Percentiles rank a stretch among this genome's conserved stretches.
Evolutionary conservation across 768 basidiomycete genomes (phyloP).

Genomic region (Mycena belliarum): DNA sequence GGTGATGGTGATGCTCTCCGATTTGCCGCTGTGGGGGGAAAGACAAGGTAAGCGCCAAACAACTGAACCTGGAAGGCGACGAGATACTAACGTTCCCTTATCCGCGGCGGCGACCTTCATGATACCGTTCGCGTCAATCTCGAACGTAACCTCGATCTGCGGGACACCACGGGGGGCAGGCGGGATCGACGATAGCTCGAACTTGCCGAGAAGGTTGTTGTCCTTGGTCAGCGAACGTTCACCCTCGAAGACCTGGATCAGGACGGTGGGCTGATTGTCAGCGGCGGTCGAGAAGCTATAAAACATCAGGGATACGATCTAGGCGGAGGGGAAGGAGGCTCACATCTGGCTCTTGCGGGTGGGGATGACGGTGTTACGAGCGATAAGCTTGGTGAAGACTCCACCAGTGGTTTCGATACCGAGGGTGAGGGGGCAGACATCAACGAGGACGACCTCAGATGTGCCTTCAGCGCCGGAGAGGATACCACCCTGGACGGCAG

Average conservation of each 20-base stretch:
- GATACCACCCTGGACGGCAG: constrained; percentile 97
- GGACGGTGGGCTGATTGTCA: constrained; percentile 91
- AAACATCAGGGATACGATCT: constrained; percentile 16
- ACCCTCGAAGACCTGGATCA: constrained; percentile 98
- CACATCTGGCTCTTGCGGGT: constrained; percentile 95
- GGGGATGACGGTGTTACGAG: constrained; percentile 97
- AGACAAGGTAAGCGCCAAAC: constrained; percentile 5
- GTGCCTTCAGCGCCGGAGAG: constrained; percentile 93
- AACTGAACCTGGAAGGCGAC: too few species aligned
- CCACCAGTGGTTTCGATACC: constrained; percentile 99
- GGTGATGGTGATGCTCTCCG: constrained; percentile 88
- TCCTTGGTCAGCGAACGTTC: constrained; percentile 97
- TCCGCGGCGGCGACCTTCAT: constrained; percentile 92
- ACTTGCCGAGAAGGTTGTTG: constrained; percentile 97
- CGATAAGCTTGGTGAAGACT: constrained; percentile 96
- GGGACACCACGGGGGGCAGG: constrained; percentile 96
- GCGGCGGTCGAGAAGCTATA: constrained; percentile 76
- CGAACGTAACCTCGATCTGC: constrained; percentile 96
- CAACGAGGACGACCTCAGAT: constrained; percentile 90
- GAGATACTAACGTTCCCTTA: constrained; percentile 79
- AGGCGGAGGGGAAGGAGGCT: constrained; percentile 26
- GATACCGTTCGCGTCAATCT: constrained; percentile 94
- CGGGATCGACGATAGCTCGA: constrained; percentile 90
- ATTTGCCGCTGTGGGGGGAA: constrained; percentile 63
- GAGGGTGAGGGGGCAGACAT: constrained; percentile 94